Percentiles rank a stretch among this genome's conserved stretches.
Conservation (phyloP, 805 yeast species). For the Zygotorulaspora florentina region DNA sequence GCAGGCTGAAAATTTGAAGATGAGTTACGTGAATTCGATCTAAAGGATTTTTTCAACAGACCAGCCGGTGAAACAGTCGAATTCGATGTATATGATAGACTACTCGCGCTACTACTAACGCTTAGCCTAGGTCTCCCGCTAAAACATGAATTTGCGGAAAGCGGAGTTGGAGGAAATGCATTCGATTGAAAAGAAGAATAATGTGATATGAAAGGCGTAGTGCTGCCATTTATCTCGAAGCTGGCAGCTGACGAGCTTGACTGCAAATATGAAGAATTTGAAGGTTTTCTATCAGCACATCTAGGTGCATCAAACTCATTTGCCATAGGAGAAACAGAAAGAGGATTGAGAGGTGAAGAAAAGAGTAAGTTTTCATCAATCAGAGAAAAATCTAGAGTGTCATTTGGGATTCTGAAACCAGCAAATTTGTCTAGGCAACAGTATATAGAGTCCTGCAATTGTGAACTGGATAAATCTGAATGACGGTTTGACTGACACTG, state of each 20-base stretch:
- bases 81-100: constrained; percentile 7
- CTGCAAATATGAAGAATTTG: background rate
- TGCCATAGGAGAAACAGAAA: constrained; percentile 4
- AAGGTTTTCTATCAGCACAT: background rate
- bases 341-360: constrained; percentile 5
- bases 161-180: constrained; percentile 12
- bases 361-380: background rate
- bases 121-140: constrained; percentile 12
- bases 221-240: background rate
- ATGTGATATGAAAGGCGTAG: constrained; percentile 1
- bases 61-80: constrained; percentile 7
- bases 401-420: constrained; percentile 11
- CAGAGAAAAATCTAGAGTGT: constrained; percentile 3
- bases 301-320: background rate
- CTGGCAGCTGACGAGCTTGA: background rate
- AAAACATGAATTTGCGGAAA: constrained; percentile 12
- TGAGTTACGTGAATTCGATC: constrained; percentile 9
- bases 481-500: constrained; percentile 4
- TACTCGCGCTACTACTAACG: constrained; percentile 11
- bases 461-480: constrained; percentile 11
- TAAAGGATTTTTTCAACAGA: constrained; percentile 5
- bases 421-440: constrained; percentile 17
- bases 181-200: background rate
- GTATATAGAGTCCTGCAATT: constrained; percentile 11
- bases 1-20: constrained; percentile 8